These are phyloP conservation scores for Phytophthora pini DNA, from an alignment of 352 stramenopile genomes.

Conservation along the genomic window DNA sequence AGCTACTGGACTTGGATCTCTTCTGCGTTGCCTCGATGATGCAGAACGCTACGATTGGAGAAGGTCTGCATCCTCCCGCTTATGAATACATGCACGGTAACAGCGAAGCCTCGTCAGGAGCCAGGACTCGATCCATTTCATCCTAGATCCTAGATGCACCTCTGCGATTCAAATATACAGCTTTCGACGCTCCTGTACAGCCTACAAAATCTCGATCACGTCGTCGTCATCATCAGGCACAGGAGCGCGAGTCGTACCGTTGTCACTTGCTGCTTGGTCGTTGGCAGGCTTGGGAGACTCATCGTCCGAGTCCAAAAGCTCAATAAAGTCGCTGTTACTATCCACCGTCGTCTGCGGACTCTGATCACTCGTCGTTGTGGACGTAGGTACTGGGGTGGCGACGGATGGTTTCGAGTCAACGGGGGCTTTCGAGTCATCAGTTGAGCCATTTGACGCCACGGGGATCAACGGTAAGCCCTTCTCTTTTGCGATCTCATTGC, in stretches of 20 bases:
- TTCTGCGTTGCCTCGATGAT: slow-evolving; percentile 19
- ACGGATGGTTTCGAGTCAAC: slow-evolving; percentile 9
- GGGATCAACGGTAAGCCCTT: slow-evolving; percentile 38
- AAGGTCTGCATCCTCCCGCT: slow-evolving; percentile 23
- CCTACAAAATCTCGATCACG: slow-evolving; percentile 54
- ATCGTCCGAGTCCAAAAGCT: slow-evolving; percentile 67
- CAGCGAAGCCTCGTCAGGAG: neutral
- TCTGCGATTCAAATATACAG: slow-evolving; percentile 34
- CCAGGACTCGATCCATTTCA: neutral
- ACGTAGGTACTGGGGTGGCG: slow-evolving; percentile 4
- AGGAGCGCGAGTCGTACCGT: neutral
- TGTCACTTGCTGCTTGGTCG: slow-evolving; percentile 8
- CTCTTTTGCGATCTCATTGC: slow-evolving; percentile 72
- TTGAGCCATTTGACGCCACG: neutral
- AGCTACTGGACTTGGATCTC: neutral
- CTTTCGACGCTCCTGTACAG: slow-evolving; percentile 19
- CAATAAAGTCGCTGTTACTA: slow-evolving; percentile 56
- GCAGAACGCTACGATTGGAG: slow-evolving; percentile 29
- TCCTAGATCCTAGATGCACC: neutral
- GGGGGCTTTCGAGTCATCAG: slow-evolving; percentile 8
- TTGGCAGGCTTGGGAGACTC: slow-evolving; percentile 29
- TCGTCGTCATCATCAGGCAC: slow-evolving; percentile 30
- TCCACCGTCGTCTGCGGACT: slow-evolving; percentile 41
- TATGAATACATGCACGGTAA: neutral
- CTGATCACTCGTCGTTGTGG: slow-evolving; percentile 12